Evolutionary conservation across 139 green algal genomes (phyloP), one percentile per base, ranked within the genome.

Genomic region (Pseudopediastrum boryanum): DNA sequence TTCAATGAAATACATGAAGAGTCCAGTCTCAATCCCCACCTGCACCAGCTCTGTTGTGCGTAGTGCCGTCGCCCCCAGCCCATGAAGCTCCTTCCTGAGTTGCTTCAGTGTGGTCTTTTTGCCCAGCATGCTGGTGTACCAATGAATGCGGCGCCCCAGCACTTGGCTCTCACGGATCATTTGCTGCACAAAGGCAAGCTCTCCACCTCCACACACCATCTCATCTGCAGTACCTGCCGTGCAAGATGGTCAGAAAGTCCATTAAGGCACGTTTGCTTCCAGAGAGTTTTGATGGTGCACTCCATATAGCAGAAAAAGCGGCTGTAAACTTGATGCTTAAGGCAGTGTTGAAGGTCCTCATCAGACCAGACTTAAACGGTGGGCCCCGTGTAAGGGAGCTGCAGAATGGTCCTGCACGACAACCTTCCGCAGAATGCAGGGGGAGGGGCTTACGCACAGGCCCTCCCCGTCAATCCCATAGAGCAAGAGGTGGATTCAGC

Each of bases 171-270:
- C 96, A 3, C 76, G 67, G 27, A 98, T 77, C 90, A 99, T 98
- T 16, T 65, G 82, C 21, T 50, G 58, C 10, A 98, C 86, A 69
- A 99, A 99, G 0, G 89, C 90, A 71, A 89, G 50, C 89, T 99
- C 96, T 9, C 96, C 96, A 1, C 95, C 95, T 4, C 89, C 86
- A 67, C 86, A 97, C 51, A 95, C 88, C 92, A 97, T 98, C 87
- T 99, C 96, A 1, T 48, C 85, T 0, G 84, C 64, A 0, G 91
- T 96, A 52, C 93, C 92, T 80, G 78, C 65, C 75, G 4, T 10
- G n/a, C 33, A 68, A 68, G 6, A 36, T 39, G 27, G 21, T 7
- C 58, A 62, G 52, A n/a, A n/a, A n/a, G n/a, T n/a, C n/a, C n/a
- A n/a, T n/a, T n/a, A n/a, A n/a, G n/a, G n/a, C n/a, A n/a, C n/a